Evolutionary conservation across 257 asterid genomes (phyloP).

Genomic region (Echium plantagineum): DNA sequence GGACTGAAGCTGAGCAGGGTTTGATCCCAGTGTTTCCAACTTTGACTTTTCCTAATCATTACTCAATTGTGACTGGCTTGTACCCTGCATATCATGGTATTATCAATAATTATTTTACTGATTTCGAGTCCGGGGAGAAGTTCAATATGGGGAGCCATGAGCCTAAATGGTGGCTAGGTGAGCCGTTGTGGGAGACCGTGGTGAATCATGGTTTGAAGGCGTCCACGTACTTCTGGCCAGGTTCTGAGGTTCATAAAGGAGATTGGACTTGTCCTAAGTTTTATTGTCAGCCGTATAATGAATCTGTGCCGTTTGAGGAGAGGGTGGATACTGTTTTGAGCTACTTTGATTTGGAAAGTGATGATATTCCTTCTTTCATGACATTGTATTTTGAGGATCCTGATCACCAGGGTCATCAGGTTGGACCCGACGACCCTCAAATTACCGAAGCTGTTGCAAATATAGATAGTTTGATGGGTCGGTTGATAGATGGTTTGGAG

Average conservation of each 20-base stretch:
- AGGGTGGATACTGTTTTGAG: slow-evolving; percentile 51
- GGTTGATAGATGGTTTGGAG: slow-evolving; percentile 43
- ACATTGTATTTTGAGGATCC: slow-evolving; percentile 62
- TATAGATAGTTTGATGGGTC: slow-evolving; percentile 39
- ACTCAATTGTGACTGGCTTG: slow-evolving; percentile 63
- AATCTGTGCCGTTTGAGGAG: slow-evolving; percentile 54
- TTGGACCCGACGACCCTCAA: slow-evolving; percentile 48
- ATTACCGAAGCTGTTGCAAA: slow-evolving; percentile 38
- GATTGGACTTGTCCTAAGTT: slow-evolving; percentile 44
- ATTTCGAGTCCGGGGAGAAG: slow-evolving; percentile 34
- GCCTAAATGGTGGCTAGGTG: slow-evolving; percentile 74
- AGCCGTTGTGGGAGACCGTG: slow-evolving; percentile 70
- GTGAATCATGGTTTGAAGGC: slow-evolving; percentile 53
- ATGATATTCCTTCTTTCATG: slow-evolving; percentile 50
- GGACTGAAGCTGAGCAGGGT: slow-evolving; percentile 57
- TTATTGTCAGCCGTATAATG: slow-evolving; percentile 39
- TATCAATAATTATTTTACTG: slow-evolving; percentile 47
- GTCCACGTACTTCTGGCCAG: slow-evolving; percentile 66
- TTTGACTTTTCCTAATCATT: slow-evolving; percentile 62
- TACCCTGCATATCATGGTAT: slow-evolving; percentile 70
- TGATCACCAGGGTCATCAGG: slow-evolving; percentile 50
- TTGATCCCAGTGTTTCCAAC: slow-evolving; percentile 69
- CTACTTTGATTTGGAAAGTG: slow-evolving; percentile 44
- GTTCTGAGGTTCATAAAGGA: slow-evolving; percentile 62
- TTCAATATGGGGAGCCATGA: slow-evolving; percentile 54